Evolutionary conservation across 129 eudicot genomes (phyloP), one percentile per base, ranked within the genome.

Genomic region (Flaveria robusta): DNA sequence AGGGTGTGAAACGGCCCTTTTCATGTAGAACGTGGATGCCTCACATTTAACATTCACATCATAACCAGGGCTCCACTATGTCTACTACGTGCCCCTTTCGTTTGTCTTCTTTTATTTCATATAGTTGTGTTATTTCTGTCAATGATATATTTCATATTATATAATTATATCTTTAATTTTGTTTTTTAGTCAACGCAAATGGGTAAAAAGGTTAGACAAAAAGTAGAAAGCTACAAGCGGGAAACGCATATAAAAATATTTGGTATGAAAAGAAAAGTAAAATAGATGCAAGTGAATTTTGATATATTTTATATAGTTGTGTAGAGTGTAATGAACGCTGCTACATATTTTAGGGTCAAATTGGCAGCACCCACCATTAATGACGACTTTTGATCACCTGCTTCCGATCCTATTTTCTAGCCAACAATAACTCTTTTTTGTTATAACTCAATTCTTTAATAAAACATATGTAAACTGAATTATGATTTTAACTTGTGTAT

Each of bases 331-430:
- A 64, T 72, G 74, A 80, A 80, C 68, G 74, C 26, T 72, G 56
- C 41, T 50, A 27, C 70, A 54, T 66, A 42, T 42, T 66, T 73
- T 42, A 56, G 69, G 8, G 45, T 68, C 80, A 80, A 80, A 55
- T 80, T 74, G 84, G 67, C 84, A 74, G 71, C 80, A 74, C 79
- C 83, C 84, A 46, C 75, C 70, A 74, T 74, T 74, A 69, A 74
- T 73, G 79, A 73, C 42, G 83, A 80, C 83, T 66, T 80, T 72
- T 73, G 68, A 79, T 73, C 79, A 66, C 66, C 69, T 66, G 70
- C 42, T 63, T 74, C 39, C 79, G 83, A 80, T 80, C 83, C 83
- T 74, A 55, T 24, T 54, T 80, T 74, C 64, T 41, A 73, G 79
- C 84, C 74, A 58, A 56, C 70, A 74, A 66, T 68, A 55, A 74